Evolutionary conservation across 176 grass and related monocot species (phyloP).

Genomic region (Secale cereale): DNA sequence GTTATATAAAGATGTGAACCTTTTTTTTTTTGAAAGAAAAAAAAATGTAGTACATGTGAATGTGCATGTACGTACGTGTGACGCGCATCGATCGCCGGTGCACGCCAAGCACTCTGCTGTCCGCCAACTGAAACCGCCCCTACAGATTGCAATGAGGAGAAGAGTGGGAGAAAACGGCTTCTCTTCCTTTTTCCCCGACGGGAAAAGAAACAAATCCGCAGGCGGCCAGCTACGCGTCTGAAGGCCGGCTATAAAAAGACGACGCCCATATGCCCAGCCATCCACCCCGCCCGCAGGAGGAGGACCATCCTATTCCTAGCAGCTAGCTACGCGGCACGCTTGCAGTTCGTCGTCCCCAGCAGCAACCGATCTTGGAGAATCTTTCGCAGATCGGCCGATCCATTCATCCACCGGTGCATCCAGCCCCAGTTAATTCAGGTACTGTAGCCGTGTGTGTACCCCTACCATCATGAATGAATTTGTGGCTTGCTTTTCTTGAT

Average conservation of each 20-base stretch:
- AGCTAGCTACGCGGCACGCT: conserved; percentile 10
- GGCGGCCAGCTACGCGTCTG: conserved; percentile 19
- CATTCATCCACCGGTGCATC: background rate
- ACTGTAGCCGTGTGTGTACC: background rate
- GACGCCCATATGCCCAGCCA: conserved; percentile 26
- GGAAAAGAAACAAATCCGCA: conserved; percentile 34
- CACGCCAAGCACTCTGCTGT: background rate
- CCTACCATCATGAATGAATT: background rate
- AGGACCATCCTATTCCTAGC: conserved; percentile 44
- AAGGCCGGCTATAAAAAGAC: conserved; percentile 38
- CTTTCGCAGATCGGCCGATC: conserved; percentile 12
- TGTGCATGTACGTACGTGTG: no score
- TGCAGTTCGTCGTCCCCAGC: background rate
- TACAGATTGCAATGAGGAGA: background rate
- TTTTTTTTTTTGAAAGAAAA: no score
- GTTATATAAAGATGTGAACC: no score
- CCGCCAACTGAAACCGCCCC: background rate
- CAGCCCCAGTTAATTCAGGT: conserved; percentile 16
- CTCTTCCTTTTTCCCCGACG: background rate
- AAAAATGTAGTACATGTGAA: no score
- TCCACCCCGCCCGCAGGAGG: background rate
- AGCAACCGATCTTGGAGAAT: background rate
- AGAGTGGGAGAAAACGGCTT: background rate
- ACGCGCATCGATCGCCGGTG: background rate
- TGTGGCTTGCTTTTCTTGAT: background rate